Evolutionary conservation across 768 basidiomycete species (phyloP).

Genomic region (Rhodotorula babjevae): DNA sequence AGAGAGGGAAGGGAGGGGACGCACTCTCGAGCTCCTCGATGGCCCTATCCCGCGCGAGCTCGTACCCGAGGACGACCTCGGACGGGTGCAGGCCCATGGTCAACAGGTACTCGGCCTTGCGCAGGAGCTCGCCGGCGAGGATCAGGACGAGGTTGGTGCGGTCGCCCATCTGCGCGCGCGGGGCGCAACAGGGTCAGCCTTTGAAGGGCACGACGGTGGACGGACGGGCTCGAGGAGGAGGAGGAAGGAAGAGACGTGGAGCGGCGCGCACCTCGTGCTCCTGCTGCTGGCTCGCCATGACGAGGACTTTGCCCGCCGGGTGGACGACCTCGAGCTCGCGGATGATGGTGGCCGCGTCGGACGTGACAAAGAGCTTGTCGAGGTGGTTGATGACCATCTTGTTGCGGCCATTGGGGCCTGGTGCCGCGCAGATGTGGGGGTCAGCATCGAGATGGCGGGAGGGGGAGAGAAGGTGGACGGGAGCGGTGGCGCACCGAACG

Average conservation of each 20-base stretch:
- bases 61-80: constrained; percentile 91
- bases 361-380: constrained; percentile 90
- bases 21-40: constrained; percentile 82
- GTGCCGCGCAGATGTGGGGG: background rate
- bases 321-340: constrained; percentile 97
- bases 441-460: background rate
- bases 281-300: constrained; percentile 96
- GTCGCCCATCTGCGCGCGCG: constrained; percentile 75
- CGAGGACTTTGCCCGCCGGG: constrained; percentile 96
- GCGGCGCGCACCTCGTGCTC: constrained; percentile 73
- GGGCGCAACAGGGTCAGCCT: no score
- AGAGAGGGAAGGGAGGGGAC: constrained; percentile 45
- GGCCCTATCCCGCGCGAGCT: constrained; percentile 78
- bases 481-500: constrained; percentile 24
- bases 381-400: constrained; percentile 98
- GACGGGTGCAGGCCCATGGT: constrained; percentile 96
- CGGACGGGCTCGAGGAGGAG: no score
- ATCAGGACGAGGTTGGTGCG: constrained; percentile 93
- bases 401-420: constrained; percentile 70
- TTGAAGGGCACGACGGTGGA: no score
- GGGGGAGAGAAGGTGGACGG: background rate
- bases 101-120: constrained; percentile 83
- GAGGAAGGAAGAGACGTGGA: no score
- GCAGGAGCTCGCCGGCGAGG: constrained; percentile 87
- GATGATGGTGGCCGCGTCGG: constrained; percentile 98